A percentile compares a stretch with the other conserved stretches of the same genome.
Evolutionary conservation across 148 eudicot genomes (phyloP).

Genomic region (Cornus controversa): DNA sequence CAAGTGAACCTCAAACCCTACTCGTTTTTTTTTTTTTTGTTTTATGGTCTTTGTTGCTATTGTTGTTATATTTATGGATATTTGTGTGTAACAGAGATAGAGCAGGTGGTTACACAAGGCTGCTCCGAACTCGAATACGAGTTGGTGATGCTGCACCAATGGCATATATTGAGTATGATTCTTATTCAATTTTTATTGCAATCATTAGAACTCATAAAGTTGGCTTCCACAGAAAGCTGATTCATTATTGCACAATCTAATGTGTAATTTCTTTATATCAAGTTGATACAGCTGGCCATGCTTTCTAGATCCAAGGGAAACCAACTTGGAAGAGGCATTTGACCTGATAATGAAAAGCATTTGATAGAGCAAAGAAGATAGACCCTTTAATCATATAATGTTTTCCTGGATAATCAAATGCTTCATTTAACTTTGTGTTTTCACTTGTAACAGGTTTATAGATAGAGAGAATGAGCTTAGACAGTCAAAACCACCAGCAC

Average conservation of each 20-base stretch:
- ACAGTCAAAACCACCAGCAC: constrained; percentile 77
- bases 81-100: constrained; percentile 57
- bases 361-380: not conserved
- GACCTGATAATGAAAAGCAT: not conserved
- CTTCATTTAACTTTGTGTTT: not conserved
- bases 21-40: too few relatives aligned
- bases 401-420: constrained; percentile 1
- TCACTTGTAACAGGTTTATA: constrained; percentile 54
- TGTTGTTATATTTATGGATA: not conserved
- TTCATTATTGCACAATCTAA: not conserved
- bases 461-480: constrained; percentile 92
- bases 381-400: too few relatives aligned
- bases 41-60: constrained; percentile 5
- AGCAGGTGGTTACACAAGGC: constrained; percentile 91
- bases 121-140: constrained; percentile 89
- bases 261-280: not conserved
- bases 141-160: constrained; percentile 99
- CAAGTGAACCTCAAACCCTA: constrained; percentile 66
- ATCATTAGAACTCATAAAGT: not conserved
- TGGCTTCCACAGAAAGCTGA: not conserved
- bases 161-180: constrained; percentile 94
- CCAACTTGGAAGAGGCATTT: not conserved
- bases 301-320: too few relatives aligned
- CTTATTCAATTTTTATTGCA: not conserved
- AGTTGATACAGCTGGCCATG: too few relatives aligned